A percentile compares a stretch with the other conserved stretches of the same genome.
Evolutionary conservation across 495 filamentous ascomycete genomes (phyloP).

Genomic region (Penicillium steckii): DNA sequence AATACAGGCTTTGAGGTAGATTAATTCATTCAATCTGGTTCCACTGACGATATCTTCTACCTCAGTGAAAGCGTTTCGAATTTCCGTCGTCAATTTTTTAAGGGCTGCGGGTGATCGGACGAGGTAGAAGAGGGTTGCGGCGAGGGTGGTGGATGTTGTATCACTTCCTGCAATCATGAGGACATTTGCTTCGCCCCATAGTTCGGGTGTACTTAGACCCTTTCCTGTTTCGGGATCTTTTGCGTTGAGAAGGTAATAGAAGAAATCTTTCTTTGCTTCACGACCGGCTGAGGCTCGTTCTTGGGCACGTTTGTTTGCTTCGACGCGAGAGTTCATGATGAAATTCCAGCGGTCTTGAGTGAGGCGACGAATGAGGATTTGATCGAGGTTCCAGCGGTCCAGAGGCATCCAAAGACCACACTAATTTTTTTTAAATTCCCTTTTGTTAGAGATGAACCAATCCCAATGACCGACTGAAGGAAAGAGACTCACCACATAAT

Average conservation of each 20-base stretch:
- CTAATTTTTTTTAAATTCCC: constrained; percentile 22
- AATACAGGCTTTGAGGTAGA: constrained; percentile 60
- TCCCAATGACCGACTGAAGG: too few species aligned
- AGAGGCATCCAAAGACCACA: constrained; percentile 60
- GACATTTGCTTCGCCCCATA: constrained; percentile 70
- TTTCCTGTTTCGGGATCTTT: constrained; percentile 60
- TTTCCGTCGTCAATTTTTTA: constrained; percentile 45
- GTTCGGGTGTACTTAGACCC: constrained; percentile 63
- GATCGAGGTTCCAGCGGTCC: constrained; percentile 52
- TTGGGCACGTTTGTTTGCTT: constrained; percentile 55
- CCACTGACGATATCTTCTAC: constrained; percentile 57
- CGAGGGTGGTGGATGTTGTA: constrained; percentile 56
- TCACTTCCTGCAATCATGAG: constrained; percentile 59
- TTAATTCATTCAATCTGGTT: constrained; percentile 43
- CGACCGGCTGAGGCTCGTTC: constrained; percentile 44
- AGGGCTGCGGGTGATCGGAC: constrained; percentile 47
- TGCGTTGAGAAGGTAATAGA: constrained; percentile 57
- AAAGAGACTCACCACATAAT: constrained; percentile 50
- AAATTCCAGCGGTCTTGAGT: constrained; percentile 58
- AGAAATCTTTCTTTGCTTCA: constrained; percentile 64
- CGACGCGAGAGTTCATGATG: constrained; percentile 57
- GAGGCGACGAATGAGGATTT: constrained; percentile 57
- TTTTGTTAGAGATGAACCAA: too few species aligned
- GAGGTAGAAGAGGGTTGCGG: constrained; percentile 64
- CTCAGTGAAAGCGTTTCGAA: constrained; percentile 50